Conservation (phyloP, 169 alveolate genomes). For the Cyclospora cayetanensis region DNA sequence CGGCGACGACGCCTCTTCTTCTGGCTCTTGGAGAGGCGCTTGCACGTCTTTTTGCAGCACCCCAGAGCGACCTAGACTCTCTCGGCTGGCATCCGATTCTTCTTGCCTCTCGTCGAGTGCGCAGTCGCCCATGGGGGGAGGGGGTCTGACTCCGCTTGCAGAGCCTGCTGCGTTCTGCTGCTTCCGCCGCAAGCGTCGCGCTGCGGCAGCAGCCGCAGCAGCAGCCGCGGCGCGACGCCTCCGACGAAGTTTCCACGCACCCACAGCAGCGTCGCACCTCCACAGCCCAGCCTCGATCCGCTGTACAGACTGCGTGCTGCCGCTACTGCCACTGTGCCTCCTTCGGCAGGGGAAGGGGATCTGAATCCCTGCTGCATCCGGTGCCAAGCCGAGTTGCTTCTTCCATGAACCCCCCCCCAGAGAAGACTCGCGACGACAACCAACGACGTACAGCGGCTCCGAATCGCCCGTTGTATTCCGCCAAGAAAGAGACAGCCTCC, state of each 20-base stretch:
- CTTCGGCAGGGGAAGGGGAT: neutral
- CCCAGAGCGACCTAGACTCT: neutral
- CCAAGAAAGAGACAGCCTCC: neutral
- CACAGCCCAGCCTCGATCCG: constrained; percentile 8
- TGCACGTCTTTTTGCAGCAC: too few relatives aligned
- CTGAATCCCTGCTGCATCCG: neutral
- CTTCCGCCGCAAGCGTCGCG: neutral
- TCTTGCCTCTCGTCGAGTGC: too few relatives aligned
- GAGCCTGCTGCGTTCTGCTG: neutral
- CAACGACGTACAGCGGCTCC: too few relatives aligned
- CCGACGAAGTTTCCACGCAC: neutral
- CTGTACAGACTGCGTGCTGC: constrained; percentile 15
- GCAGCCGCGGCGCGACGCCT: constrained; percentile 31
- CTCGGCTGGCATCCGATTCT: neutral
- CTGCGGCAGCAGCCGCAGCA: constrained; percentile 3
- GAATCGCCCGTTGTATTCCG: neutral
- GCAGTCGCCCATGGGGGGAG: too few relatives aligned
- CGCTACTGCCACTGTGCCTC: neutral
- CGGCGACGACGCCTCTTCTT: neutral
- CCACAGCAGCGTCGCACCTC: neutral
- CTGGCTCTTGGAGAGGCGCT: neutral
- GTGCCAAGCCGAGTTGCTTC: too few relatives aligned
- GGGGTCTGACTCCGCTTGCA: neutral
- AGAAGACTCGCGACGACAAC: too few relatives aligned
- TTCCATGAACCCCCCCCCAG: too few relatives aligned